These are phyloP conservation scores for Periconia sp. DNA, from an alignment of 2,329 filamentous ascomycete species.

Conservation along the genomic window DNA sequence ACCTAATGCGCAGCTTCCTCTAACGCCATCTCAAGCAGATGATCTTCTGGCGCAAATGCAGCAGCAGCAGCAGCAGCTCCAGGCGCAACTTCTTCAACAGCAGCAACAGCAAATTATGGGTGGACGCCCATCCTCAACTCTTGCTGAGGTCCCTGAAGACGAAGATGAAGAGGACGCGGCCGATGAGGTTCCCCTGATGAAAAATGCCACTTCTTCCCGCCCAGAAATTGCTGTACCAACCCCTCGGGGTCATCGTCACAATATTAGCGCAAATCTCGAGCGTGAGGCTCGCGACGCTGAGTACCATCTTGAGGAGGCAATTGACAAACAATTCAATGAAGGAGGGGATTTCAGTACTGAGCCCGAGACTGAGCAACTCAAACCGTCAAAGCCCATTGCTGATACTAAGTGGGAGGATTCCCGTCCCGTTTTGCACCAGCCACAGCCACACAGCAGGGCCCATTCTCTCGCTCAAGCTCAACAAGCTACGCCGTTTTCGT, in stretches of 20 bases:
- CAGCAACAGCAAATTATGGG: constrained; percentile 55
- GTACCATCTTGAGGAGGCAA: constrained; percentile 79
- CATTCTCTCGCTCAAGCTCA: constrained; percentile 71
- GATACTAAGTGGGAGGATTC: constrained; percentile 37
- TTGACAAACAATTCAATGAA: constrained; percentile 76
- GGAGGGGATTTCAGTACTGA: constrained; percentile 69
- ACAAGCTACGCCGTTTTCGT: constrained; percentile 34
- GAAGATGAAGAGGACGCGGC: constrained; percentile 62
- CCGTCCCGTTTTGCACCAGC: constrained; percentile 63
- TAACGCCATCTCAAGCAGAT: constrained; percentile 34
- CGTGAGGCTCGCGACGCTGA: constrained; percentile 84
- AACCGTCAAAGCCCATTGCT: constrained; percentile 27
- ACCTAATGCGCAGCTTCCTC: constrained; percentile 48
- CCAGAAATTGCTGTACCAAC: constrained; percentile 62
- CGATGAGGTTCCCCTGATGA: constrained; percentile 40
- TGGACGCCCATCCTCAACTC: constrained; percentile 46
- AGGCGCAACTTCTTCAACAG: constrained; percentile 58
- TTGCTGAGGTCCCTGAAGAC: constrained; percentile 74
- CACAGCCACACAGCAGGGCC: constrained; percentile 71
- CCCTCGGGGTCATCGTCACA: constrained; percentile 64
- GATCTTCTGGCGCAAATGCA: constrained; percentile 51
- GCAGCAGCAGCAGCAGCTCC: constrained; percentile 53
- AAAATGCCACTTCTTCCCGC: constrained; percentile 42
- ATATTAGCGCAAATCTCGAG: constrained; percentile 76
- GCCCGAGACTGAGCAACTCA: constrained; percentile 32